Base-by-base conservation (phyloP, 352 stramenopile species). In the Phytophthora melonis region DNA sequence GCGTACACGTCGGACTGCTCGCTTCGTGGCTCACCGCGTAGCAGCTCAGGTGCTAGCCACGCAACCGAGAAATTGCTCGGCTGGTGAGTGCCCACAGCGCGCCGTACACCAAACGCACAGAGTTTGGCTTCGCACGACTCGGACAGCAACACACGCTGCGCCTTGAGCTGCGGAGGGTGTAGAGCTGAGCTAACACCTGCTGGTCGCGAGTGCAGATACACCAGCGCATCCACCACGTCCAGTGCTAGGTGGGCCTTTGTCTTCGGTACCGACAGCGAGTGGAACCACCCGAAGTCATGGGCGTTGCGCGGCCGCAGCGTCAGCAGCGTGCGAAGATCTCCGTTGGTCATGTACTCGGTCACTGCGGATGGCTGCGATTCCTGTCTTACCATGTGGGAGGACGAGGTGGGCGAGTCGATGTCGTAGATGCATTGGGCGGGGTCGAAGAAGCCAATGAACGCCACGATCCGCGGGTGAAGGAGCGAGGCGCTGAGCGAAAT, bases 1-100 rank as follows among this genome's bases (percentile, higher is more conserved):
- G 83, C 58, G 58, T 91, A 91, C 25, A 89, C 65, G 39, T 88
- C 77, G 0, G 78, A 56, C 53, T 80, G 63, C 8, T 81, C 77
- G 41, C 59, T 79, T 64, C 56, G 54, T 18, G 59, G 63, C 23
- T 85, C 76, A 8, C 77, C 79, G 13, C 73, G 68, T 5, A 91
- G 74, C 13, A 91, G 54, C 52, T 91, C 84, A 9, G 84, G 84
- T 4, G 84, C 84, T 27, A 89, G 63, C 84, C 84, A 91, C 14
- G 77, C 80, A 11, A 87, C 56, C 4, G 78, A 85, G 43, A 76
- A 69, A 56, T 78, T 45, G 16, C 30, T 67, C 70, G 30, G 63
- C 55, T 41, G 27, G 27, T 75, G 23, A 45, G 53, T 32, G 11
- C 52, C 56, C 53, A 80, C 18, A 34, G 60, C 60, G 19, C 80